Percentiles rank a stretch among this genome's conserved stretches.
These are phyloP conservation scores for Didymella arachidicola DNA, from an alignment of 2,329 filamentous ascomycete species.

Conservation along the genomic window DNA sequence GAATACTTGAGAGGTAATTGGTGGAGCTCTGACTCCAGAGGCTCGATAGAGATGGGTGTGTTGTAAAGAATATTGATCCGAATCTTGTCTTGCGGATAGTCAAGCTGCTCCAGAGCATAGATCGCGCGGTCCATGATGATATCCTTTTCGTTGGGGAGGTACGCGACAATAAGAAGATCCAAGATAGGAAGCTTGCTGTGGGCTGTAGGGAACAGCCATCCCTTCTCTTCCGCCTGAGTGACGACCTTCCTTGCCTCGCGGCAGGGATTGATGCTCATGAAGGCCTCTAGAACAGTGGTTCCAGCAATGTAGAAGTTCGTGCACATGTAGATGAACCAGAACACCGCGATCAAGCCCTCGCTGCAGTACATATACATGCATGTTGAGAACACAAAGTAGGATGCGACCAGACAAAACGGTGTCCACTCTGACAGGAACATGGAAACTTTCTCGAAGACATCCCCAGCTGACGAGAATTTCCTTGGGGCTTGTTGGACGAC, in stretches of 20 bases:
- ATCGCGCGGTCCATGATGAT: constrained; percentile 59
- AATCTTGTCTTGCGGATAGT: constrained; percentile 57
- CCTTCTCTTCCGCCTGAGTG: constrained; percentile 49
- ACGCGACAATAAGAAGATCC: constrained; percentile 59
- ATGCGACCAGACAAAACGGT: constrained; percentile 52
- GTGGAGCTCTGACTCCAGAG: constrained; percentile 54
- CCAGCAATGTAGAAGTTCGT: constrained; percentile 57
- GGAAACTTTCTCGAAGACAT: constrained; percentile 28
- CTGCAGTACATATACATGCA: constrained; percentile 54
- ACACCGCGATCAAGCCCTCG: constrained; percentile 48
- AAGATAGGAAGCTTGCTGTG: constrained; percentile 54
- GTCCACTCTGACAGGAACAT: constrained; percentile 52
- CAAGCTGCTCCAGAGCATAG: constrained; percentile 57
- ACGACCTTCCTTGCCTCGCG: constrained; percentile 50
- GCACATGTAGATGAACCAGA: constrained; percentile 56
- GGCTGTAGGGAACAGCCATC: constrained; percentile 54
- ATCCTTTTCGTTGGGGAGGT: constrained; percentile 60
- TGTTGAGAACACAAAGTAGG: constrained; percentile 54
- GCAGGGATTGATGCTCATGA: constrained; percentile 50
- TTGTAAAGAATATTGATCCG: constrained; percentile 60
- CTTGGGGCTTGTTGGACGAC: constrained; percentile 17
- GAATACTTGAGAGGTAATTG: constrained; percentile 50
- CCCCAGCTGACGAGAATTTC: constrained; percentile 11
- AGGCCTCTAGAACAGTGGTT: constrained; percentile 53
- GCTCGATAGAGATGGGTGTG: constrained; percentile 57